phyloP scores from a whole-genome alignment of 106 monocot species.

The Dendrobium huoshanense region DNA sequence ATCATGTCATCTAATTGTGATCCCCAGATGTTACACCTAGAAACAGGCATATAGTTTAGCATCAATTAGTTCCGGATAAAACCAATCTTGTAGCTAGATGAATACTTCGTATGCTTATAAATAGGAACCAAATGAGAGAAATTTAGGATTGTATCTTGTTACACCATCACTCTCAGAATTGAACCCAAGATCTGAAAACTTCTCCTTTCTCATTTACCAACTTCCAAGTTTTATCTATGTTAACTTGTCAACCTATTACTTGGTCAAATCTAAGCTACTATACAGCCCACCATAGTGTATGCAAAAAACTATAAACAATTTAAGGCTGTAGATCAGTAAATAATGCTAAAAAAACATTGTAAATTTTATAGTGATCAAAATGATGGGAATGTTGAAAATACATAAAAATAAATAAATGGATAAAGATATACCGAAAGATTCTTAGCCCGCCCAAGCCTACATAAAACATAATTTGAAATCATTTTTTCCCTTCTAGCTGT shows the following conservation, averaged over 20 bases:
- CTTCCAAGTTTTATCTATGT: neutral
- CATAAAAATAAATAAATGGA: neutral
- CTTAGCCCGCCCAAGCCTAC: slow-evolving; percentile 26
- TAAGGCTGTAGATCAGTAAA: neutral
- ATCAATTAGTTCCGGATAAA: neutral
- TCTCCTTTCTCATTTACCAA: neutral
- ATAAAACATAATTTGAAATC: slow-evolving; percentile 44
- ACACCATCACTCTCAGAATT: neutral
- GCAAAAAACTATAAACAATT: neutral
- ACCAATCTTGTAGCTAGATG: neutral
- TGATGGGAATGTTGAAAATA: neutral
- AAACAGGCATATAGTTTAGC: neutral
- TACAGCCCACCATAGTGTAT: neutral
- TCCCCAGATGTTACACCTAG: neutral
- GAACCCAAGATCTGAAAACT: neutral
- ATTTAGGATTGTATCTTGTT: neutral
- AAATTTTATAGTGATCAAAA: neutral
- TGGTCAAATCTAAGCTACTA: neutral
- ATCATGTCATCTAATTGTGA: neutral
- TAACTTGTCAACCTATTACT: neutral
- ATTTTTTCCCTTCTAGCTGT: slow-evolving; percentile 26
- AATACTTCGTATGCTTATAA: neutral
- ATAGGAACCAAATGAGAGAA: neutral
- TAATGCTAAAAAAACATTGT: neutral
- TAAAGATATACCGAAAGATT: slow-evolving; percentile 28